Base-by-base conservation (phyloP, 1,284 basidiomycete species). In the Clitocybe nebularis region DNA sequence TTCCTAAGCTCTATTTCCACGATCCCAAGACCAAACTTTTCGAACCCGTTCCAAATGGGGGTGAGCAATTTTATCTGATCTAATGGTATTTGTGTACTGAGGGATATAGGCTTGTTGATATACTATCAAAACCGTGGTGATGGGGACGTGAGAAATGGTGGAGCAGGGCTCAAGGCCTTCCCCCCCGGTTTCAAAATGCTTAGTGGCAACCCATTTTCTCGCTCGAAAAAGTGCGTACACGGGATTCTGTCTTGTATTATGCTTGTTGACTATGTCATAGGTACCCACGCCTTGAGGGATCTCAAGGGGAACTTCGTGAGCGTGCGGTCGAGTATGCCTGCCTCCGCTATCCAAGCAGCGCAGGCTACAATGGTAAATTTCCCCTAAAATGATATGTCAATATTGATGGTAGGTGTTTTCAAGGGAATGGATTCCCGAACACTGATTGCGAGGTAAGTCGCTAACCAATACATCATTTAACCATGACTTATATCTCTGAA, bases 121-220 rank as follows among this genome's bases (percentile, higher is more conserved):
- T 71, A 71, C 46, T 71, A 71, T 44, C 62, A 68, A 45, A 69
- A 71, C 44, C 61, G 68, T 37, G 69, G 69, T 3, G 48, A 58
- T 35, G 60, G 51, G 4, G 67, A 67, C 39, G 53, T 48, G 3
- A 51, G 45, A 10, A 68, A 68, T 45, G 66, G 66, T 23, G 67
- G 65, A 1, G 26, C 59, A 2, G 66, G 67, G 16, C 50, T 73
- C 19, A 66, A 64, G 37, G 70, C 68, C 0, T 73, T 73, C 57
- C 72, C 72, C 0, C 54, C 65, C 8, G 71, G 71, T 13, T 63
- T 75, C 49, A 63, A 61, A 43, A 71, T 75, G 68, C 50, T 73
- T 24, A 64, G 59, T 23, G 72, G 72, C 11, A 60, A 64, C 50
- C 66, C 69, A 0, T 47, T 47, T 4, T 49, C 58, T 19, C 63